A percentile compares a stretch with the other conserved stretches of the same genome.
Evolutionary conservation across 1,284 basidiomycete species (phyloP).

Genomic region (Pholiota adiposa): DNA sequence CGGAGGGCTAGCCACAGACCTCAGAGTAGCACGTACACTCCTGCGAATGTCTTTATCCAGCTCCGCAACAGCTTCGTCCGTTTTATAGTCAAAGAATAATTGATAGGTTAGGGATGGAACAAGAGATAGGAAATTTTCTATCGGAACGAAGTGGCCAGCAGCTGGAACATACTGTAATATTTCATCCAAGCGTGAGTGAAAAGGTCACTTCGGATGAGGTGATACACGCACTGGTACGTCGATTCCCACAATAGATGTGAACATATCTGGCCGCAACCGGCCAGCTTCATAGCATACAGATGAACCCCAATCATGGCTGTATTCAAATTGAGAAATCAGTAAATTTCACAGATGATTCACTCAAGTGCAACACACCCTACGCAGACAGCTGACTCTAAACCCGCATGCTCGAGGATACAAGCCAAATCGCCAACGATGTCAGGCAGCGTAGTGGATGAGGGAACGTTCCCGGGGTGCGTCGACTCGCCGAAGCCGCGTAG

Average conservation of each 20-base stretch:
- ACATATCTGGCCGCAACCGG: slow-evolving; percentile 63
- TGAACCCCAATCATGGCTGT: slow-evolving; percentile 76
- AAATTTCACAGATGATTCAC: neutral
- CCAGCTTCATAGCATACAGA: slow-evolving; percentile 69
- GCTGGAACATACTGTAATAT: slow-evolving; percentile 55
- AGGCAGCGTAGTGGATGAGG: slow-evolving; percentile 58
- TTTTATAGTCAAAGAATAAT: slow-evolving; percentile 58
- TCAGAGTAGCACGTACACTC: slow-evolving; percentile 56
- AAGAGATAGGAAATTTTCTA: slow-evolving; percentile 40
- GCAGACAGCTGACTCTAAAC: slow-evolving; percentile 54
- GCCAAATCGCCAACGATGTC: slow-evolving; percentile 65
- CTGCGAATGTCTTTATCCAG: slow-evolving; percentile 58
- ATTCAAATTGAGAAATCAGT: neutral
- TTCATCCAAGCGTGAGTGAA: neutral
- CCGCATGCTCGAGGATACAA: slow-evolving; percentile 59
- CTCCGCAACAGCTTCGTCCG: slow-evolving; percentile 51
- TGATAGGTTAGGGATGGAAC: slow-evolving; percentile 65
- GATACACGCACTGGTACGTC: slow-evolving; percentile 57
- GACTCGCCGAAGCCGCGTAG: slow-evolving; percentile 72
- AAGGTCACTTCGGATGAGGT: slow-evolving; percentile 1
- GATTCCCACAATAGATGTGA: slow-evolving; percentile 62
- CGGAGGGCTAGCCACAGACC: slow-evolving; percentile 54
- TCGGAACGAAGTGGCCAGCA: slow-evolving; percentile 48
- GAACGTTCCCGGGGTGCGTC: slow-evolving; percentile 62
- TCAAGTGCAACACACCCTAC: slow-evolving; percentile 53